Evolutionary conservation across 2,329 filamentous ascomycete species (phyloP).

Genomic region (Xylaria sp.): DNA sequence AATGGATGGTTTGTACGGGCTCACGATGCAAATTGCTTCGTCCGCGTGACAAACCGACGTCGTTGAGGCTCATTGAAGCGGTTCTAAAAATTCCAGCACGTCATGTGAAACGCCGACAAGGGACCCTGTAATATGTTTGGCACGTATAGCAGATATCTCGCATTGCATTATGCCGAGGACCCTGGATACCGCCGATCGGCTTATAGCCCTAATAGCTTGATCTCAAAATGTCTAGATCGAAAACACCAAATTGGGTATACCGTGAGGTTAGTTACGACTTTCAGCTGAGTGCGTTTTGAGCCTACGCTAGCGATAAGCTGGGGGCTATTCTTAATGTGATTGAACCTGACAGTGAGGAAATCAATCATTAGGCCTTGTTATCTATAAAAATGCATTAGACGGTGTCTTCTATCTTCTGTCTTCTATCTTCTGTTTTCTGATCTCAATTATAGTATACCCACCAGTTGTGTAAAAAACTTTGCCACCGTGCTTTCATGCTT

Average conservation of each 20-base stretch:
- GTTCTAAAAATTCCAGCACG: slow-evolving; percentile 18
- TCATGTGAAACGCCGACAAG: slow-evolving; percentile 26
- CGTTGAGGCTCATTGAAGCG: slow-evolving; percentile 21
- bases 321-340: background rate
- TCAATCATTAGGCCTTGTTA: background rate
- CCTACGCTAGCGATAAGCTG: background rate
- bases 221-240: background rate
- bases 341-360: background rate
- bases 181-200: slow-evolving; percentile 6
- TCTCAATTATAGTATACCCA: too few relatives aligned
- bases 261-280: background rate
- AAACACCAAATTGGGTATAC: background rate
- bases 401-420: too few relatives aligned
- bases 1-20: background rate
- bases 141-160: slow-evolving; percentile 7
- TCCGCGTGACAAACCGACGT: slow-evolving; percentile 7
- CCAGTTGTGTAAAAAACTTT: too few relatives aligned
- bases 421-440: background rate
- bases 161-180: slow-evolving; percentile 30
- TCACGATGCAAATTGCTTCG: background rate
- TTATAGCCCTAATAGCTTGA: background rate
- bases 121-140: slow-evolving; percentile 7
- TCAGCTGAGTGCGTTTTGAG: background rate
- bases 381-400: background rate
- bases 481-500: background rate